Percentiles rank a stretch among this genome's conserved stretches.
Conservation (phyloP, 176 grass and related monocot genomes). For the Sorghum bicolor region DNA sequence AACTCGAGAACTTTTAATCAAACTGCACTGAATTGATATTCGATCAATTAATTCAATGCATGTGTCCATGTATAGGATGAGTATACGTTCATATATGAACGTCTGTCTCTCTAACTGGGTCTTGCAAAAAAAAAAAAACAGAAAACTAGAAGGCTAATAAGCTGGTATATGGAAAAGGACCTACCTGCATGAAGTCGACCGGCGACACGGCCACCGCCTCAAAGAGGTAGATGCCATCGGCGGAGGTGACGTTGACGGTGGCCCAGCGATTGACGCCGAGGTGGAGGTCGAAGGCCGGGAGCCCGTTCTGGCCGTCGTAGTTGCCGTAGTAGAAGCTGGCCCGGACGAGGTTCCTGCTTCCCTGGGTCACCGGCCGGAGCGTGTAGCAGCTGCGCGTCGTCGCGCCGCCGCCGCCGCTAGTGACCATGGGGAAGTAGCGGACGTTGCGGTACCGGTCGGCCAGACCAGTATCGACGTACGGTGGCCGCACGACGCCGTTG, state of each 20-base stretch:
- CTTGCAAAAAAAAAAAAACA: too few relatives aligned
- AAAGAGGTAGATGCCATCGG: neutral
- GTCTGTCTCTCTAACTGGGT: too few relatives aligned
- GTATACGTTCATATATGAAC: too few relatives aligned
- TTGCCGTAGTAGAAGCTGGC: slow-evolving; percentile 45
- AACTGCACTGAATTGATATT: too few relatives aligned
- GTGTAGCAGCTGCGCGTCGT: slow-evolving; percentile 49
- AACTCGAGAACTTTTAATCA: too few relatives aligned
- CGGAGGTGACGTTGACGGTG: slow-evolving; percentile 39
- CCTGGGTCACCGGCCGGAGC: slow-evolving; percentile 4
- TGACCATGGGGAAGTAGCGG: slow-evolving; percentile 28
- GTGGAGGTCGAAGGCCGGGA: slow-evolving; percentile 35
- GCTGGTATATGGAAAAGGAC: neutral
- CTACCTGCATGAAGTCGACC: slow-evolving; percentile 30
- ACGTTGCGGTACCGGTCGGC: slow-evolving; percentile 13
- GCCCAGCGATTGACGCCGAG: slow-evolving; percentile 44
- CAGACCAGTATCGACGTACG: neutral
- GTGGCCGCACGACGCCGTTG: slow-evolving; percentile 16
- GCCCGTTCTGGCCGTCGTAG: slow-evolving; percentile 27
- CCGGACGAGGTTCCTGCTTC: slow-evolving; percentile 35
- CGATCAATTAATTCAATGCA: too few relatives aligned
- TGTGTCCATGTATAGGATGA: too few relatives aligned
- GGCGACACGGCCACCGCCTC: slow-evolving; percentile 32
- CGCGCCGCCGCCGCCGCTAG: neutral
- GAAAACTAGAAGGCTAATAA: too few relatives aligned